phyloP scores from a whole-genome alignment of 2,329 filamentous ascomycete species.

The Epichloe hybrida region DNA sequence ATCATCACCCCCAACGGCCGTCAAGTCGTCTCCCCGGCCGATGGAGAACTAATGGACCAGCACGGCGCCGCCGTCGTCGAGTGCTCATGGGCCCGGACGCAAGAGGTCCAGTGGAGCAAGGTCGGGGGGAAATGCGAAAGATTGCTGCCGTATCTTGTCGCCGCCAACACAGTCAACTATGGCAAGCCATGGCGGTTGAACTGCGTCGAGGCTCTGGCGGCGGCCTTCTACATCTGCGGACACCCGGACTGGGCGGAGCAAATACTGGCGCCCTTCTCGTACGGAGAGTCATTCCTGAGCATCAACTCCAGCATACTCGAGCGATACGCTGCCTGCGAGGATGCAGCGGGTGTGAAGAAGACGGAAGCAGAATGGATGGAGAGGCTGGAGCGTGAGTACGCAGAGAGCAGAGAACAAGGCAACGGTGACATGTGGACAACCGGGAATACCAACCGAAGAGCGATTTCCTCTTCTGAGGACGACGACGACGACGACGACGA shows the following conservation, averaged over 20 bases:
- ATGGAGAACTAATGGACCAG: conserved; percentile 68
- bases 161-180: conserved; percentile 95
- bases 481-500: conserved; percentile 34
- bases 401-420: conserved; percentile 58
- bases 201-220: conserved; percentile 87
- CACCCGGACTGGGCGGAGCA: conserved; percentile 82
- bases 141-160: conserved; percentile 84
- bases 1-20: conserved; percentile 95
- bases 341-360: conserved; percentile 71
- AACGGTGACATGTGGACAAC: conserved; percentile 76
- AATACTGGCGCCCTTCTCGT: conserved; percentile 72
- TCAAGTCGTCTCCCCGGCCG: conserved; percentile 67
- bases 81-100: conserved; percentile 87
- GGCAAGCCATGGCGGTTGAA: conserved; percentile 91
- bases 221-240: conserved; percentile 86
- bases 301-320: conserved; percentile 78
- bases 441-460: conserved; percentile 68
- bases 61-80: conserved; percentile 93
- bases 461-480: conserved; percentile 39
- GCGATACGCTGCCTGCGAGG: conserved; percentile 70
- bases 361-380: conserved; percentile 80
- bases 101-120: conserved; percentile 79
- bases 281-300: conserved; percentile 75
- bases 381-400: conserved; percentile 80
- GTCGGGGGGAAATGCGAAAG: conserved; percentile 92